A percentile compares a stretch with the other conserved stretches of the same genome.
Conservation (phyloP, 169 alveolate genomes). For the Plasmodium chabaudi region DNA sequence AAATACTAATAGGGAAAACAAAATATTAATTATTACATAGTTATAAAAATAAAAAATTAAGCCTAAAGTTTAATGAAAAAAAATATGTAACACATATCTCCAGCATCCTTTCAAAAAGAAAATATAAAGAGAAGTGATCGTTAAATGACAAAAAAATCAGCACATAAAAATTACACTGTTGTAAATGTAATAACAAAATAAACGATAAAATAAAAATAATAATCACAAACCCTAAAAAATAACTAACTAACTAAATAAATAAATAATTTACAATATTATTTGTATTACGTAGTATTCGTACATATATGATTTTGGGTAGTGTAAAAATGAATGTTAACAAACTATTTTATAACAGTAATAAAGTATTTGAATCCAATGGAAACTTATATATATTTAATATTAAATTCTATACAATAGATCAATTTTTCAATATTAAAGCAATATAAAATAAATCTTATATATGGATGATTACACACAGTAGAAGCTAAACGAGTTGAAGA, state of each 20-base stretch:
- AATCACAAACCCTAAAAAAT: neutral
- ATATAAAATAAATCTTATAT: slow-evolving; percentile 16
- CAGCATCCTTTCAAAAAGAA: slow-evolving; percentile 14
- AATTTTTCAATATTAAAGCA: neutral
- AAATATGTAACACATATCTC: neutral
- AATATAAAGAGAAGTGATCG: slow-evolving; percentile 4
- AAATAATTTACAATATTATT: slow-evolving; percentile 18
- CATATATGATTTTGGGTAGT: neutral
- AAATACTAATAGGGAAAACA: slow-evolving; percentile 11
- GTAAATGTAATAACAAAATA: neutral
- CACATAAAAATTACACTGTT: slow-evolving; percentile 5
- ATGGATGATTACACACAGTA: slow-evolving; percentile 11
- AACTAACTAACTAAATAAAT: neutral
- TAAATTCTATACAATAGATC: neutral
- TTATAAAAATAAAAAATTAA: slow-evolving; percentile 7
- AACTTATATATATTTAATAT: neutral
- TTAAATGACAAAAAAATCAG: slow-evolving; percentile 13
- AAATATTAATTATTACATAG: slow-evolving; percentile 22
- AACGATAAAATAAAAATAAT: neutral
- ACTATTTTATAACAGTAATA: neutral
- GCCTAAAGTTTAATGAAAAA: neutral
- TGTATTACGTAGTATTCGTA: neutral
- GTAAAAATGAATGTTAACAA: neutral
- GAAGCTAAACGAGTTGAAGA: no score
- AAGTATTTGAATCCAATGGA: neutral